Evolutionary conservation across 225 moss, liverwort and hornwort genomes (phyloP), one percentile per base, ranked within the genome.

Genomic region (Sphagnum tenellum): DNA sequence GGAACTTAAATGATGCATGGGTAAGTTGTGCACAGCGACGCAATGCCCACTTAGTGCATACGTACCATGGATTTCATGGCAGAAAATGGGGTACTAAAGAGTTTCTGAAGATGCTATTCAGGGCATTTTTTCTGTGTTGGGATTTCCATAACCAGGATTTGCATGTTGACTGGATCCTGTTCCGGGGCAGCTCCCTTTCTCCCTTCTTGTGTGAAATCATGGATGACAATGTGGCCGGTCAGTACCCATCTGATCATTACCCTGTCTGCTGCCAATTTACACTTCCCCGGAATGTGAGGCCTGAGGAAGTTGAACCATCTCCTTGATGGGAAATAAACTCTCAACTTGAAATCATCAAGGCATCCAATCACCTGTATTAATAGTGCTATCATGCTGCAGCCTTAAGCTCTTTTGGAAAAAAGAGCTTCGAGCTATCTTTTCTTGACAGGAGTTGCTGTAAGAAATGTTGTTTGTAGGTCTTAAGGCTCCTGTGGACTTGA

Each of bases 221-320:
- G 8, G 60, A 65, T 76, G 71, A 78, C 59, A 72, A 78, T 66
- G 62, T 69, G 12, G 66, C 73, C 29, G 73, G 63, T 46, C 67
- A 71, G 61, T 85, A 85, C 69, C 85, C 85, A 9, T 85, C 85
- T 8, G 85, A 81, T n/a, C 85, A 85, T 67, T 81, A 73, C 53
- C 81, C 85, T 52, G 12, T 85, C 14, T 81, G 63, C 62, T 75
- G 76, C 3, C 68, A 85, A 45, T 85, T 85, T 69, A 66, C 60
- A 29, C 76, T 85, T 60, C 85, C 85, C 12, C 71, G 81, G 13
- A 81, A 61, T 64, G 47, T 70, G 2, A 78, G 73, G 69, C 46
- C n/a, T 3, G 74, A 77, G 44, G 77, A 70, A 45, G 73, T 75
- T 44, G 48, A 59, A 10, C 59, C 46, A 44, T 59, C 63, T 52